Percentiles rank a stretch among this genome's conserved stretches.
Conservation (phyloP, 2,329 filamentous ascomycete species). For the Xylaria sp. region DNA sequence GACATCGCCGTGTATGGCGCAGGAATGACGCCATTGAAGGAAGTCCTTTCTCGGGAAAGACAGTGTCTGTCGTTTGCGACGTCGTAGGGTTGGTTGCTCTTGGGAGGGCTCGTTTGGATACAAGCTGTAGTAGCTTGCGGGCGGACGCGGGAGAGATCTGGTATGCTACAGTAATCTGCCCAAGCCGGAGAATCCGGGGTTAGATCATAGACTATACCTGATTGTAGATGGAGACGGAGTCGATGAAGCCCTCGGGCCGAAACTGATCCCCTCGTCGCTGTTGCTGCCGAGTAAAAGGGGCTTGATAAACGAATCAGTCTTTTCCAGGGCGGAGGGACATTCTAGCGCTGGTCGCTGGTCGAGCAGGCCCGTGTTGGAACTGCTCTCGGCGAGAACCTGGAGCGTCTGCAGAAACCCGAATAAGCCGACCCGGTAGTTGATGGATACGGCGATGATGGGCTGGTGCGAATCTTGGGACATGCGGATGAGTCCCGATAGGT, state of each 20-base stretch:
- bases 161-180: slow-evolving; percentile 59
- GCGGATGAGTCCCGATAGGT: slow-evolving; percentile 70
- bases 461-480: slow-evolving; percentile 62
- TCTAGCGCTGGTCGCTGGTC: slow-evolving; percentile 60
- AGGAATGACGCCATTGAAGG: slow-evolving; percentile 57
- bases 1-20: slow-evolving; percentile 59
- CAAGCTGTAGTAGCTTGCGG: slow-evolving; percentile 57
- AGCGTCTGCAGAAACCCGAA: slow-evolving; percentile 51
- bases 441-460: slow-evolving; percentile 54
- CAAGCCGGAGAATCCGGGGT: slow-evolving; percentile 46
- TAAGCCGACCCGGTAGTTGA: slow-evolving; percentile 50
- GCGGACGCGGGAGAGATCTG: slow-evolving; percentile 58
- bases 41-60: slow-evolving; percentile 49
- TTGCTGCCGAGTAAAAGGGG: slow-evolving; percentile 61
- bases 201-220: neutral
- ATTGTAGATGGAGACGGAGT: slow-evolving; percentile 56
- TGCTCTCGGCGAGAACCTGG: slow-evolving; percentile 20
- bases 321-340: slow-evolving; percentile 58
- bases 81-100: slow-evolving; percentile 57
- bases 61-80: slow-evolving; percentile 51
- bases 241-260: slow-evolving; percentile 52
- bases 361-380: slow-evolving; percentile 52
- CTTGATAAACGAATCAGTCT: slow-evolving; percentile 55
- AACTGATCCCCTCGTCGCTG: slow-evolving; percentile 59
- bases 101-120: slow-evolving; percentile 61